Evolutionary conservation across 2,329 filamentous ascomycete species (phyloP).

Genomic region (Fusarium globosum): DNA sequence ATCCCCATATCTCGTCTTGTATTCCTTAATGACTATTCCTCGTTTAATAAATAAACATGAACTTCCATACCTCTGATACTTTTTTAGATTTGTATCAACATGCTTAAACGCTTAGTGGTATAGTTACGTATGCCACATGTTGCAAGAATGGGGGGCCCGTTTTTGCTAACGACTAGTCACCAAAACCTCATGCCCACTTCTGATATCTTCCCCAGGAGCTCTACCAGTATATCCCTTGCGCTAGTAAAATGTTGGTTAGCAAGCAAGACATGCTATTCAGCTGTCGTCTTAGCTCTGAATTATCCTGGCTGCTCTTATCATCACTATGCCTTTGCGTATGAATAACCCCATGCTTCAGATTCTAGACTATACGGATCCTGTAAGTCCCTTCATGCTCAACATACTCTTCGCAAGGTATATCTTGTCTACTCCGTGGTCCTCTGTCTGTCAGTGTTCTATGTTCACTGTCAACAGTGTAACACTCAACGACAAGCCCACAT

Average conservation of each 20-base stretch:
- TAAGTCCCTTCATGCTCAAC: background rate
- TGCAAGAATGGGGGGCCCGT: background rate
- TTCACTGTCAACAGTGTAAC: fast-evolving
- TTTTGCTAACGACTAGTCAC: too few relatives aligned
- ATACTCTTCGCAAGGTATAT: background rate
- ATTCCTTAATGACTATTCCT: too few relatives aligned
- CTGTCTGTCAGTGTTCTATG: background rate
- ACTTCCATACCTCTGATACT: fast-evolving
- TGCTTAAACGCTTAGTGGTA: background rate
- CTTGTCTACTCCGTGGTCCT: background rate
- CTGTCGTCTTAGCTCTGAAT: background rate
- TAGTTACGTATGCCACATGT: background rate
- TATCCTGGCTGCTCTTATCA: background rate
- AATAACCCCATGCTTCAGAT: background rate
- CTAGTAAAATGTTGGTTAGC: background rate
- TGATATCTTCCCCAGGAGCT: background rate
- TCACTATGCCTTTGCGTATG: too few relatives aligned
- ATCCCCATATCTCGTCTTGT: background rate
- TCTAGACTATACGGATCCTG: background rate
- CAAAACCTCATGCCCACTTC: background rate
- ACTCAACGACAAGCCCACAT: background rate
- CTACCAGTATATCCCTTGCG: background rate
- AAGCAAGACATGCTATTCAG: background rate
- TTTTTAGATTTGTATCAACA: fast-evolving
- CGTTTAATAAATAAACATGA: too few relatives aligned